Evolutionary conservation across 2,329 filamentous ascomycete genomes (phyloP).

Genomic region (Plectosphaerella cucumerina): DNA sequence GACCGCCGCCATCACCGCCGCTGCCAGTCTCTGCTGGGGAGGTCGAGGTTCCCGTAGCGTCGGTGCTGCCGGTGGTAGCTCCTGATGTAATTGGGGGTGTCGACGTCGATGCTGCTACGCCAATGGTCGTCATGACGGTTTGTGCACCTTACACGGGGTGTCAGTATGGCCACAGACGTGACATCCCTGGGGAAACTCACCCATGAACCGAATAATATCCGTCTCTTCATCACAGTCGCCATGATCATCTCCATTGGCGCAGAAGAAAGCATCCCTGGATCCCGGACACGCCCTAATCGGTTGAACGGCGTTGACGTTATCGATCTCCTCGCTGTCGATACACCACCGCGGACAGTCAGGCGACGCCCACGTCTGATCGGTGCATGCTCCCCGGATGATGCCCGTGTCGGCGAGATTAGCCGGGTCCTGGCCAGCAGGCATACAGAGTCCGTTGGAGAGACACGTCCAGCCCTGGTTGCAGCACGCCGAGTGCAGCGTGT

Average conservation of each 20-base stretch:
- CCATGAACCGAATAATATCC: background rate
- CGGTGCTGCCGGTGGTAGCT: background rate
- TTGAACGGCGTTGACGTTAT: background rate
- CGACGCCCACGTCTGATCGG: background rate
- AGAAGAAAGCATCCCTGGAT: background rate
- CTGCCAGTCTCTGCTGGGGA: background rate
- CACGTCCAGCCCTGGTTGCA: constrained; percentile 2
- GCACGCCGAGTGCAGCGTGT: constrained; percentile 1
- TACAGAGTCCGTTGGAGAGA: constrained; percentile 3
- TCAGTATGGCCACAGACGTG: background rate
- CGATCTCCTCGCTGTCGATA: background rate
- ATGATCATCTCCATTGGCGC: background rate
- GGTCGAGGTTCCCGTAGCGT: background rate
- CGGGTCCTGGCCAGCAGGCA: constrained; percentile 1
- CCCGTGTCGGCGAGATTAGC: background rate
- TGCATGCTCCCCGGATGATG: constrained; percentile 1
- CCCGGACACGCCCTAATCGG: background rate
- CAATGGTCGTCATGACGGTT: background rate
- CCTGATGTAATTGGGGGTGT: background rate
- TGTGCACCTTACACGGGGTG: background rate
- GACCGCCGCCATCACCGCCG: background rate
- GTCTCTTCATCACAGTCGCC: constrained; percentile 1
- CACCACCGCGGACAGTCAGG: constrained; percentile 1
- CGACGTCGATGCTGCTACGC: background rate
- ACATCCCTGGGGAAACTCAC: background rate